Conservation (phyloP, 1,139 yeast species). For the Yamadazyma oceani region DNA sequence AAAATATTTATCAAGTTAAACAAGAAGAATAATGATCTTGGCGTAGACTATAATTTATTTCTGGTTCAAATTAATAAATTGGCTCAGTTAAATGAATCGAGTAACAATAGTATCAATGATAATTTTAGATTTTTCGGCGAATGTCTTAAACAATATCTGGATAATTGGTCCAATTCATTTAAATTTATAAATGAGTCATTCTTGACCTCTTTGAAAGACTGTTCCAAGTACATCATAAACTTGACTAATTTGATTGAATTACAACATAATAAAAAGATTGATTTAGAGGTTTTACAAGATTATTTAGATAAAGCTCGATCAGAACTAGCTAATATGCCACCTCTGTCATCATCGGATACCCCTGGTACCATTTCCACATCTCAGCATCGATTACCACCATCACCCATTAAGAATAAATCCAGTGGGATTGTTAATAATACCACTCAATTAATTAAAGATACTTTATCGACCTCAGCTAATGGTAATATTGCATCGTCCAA, state of each 20-base stretch:
- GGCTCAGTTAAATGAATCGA: conserved; percentile 43
- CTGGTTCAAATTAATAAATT: conserved; percentile 69
- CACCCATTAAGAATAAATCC: conserved; percentile 26
- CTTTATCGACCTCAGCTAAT: conserved; percentile 46
- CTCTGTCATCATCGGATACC: not conserved
- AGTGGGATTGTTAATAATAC: conserved; percentile 45
- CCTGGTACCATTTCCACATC: conserved; percentile 8
- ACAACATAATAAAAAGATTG: conserved; percentile 89
- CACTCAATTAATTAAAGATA: conserved; percentile 47
- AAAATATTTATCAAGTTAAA: conserved; percentile 72
- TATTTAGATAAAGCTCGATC: conserved; percentile 68
- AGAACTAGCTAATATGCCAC: conserved; percentile 46
- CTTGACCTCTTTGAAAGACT: conserved; percentile 77
- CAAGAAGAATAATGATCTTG: conserved; percentile 70
- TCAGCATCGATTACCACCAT: conserved; percentile 29
- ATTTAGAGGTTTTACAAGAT: conserved; percentile 81
- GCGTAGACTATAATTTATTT: conserved; percentile 71
- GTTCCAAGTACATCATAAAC: conserved; percentile 81
- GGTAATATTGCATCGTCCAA: conserved; percentile 41
- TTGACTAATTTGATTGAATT: conserved; percentile 74
- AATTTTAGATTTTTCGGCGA: conserved; percentile 43
- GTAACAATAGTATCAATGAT: conserved; percentile 19
- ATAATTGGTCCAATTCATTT: conserved; percentile 43
- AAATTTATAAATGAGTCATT: conserved; percentile 78
- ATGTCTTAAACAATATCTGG: conserved; percentile 51